A percentile compares a stretch with the other conserved stretches of the same genome.
These are phyloP conservation scores for Tetradesmus obliquus DNA, from an alignment of 139 green algal genomes.

Conservation along the genomic window DNA sequence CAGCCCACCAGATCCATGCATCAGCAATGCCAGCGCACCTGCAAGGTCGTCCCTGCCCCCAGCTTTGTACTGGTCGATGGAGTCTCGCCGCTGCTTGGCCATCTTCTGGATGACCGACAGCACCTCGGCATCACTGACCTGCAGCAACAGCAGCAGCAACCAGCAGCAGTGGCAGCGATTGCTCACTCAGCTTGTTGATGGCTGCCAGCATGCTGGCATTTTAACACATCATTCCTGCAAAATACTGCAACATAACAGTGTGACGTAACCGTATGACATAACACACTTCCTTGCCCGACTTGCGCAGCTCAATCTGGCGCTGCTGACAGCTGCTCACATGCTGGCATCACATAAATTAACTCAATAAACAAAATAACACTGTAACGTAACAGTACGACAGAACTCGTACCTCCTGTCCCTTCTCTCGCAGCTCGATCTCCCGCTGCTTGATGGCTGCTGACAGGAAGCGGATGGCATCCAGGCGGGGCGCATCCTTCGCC, in stretches of 20 bases:
- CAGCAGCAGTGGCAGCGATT: neutral
- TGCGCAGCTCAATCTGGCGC: too few relatives aligned
- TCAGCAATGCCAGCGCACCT: neutral
- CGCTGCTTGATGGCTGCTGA: slow-evolving; percentile 58
- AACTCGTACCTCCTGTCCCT: neutral
- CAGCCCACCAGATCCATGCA: neutral
- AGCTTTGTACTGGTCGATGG: slow-evolving; percentile 56
- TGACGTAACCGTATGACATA: too few relatives aligned
- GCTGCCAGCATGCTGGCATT: too few relatives aligned
- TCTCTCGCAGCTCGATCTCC: slow-evolving; percentile 61
- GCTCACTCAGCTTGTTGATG: too few relatives aligned
- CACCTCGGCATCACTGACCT: slow-evolving; percentile 32
- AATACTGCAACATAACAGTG: too few relatives aligned
- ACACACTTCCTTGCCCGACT: too few relatives aligned
- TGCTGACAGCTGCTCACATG: too few relatives aligned
- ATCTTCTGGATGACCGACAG: slow-evolving; percentile 57
- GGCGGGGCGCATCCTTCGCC: slow-evolving; percentile 46
- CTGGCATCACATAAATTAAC: too few relatives aligned
- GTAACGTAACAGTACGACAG: neutral
- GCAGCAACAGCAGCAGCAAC: neutral
- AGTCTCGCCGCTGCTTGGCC: slow-evolving; percentile 61
- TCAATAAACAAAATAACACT: too few relatives aligned
- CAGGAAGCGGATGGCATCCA: slow-evolving; percentile 60
- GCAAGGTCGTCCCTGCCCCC: neutral
- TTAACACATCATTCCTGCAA: too few relatives aligned